Evolutionary conservation across 495 filamentous ascomycete species (phyloP).

Genomic region (Penicillium herquei): DNA sequence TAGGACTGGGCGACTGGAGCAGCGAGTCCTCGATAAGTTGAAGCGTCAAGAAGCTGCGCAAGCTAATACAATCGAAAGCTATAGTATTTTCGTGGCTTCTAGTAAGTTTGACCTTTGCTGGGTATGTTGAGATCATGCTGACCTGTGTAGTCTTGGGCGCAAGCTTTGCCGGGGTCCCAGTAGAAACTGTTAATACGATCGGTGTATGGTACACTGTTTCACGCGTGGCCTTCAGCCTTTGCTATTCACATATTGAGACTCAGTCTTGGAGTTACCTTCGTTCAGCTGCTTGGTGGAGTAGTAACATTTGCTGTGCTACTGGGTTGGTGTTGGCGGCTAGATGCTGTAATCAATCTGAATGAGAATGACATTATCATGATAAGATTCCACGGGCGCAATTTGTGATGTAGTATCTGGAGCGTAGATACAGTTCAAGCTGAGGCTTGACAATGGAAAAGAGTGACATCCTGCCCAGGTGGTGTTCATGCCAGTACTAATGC

Average conservation of each 20-base stretch:
- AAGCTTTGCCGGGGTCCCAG: conserved; percentile 34
- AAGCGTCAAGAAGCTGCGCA: conserved; percentile 48
- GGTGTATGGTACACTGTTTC: conserved; percentile 45
- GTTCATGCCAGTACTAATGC: too few relatives aligned
- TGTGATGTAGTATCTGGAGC: neutral
- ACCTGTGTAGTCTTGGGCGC: conserved; percentile 30
- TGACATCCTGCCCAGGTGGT: too few relatives aligned
- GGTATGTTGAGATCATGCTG: conserved; percentile 4
- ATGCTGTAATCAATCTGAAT: conserved; percentile 17
- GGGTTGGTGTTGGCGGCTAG: conserved; percentile 27
- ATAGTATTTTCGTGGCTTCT: conserved; percentile 42
- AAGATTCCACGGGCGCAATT: neutral
- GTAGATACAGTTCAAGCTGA: neutral
- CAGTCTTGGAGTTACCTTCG: conserved; percentile 35
- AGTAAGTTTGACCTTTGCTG: conserved; percentile 22
- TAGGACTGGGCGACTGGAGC: conserved; percentile 45
- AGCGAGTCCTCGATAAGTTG: conserved; percentile 41
- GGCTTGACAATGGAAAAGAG: too few relatives aligned
- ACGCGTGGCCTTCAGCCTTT: conserved; percentile 35
- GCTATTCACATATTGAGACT: conserved; percentile 41
- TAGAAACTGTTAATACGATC: conserved; percentile 38
- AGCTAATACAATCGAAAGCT: conserved; percentile 50
- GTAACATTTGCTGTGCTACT: conserved; percentile 43
- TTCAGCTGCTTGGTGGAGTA: conserved; percentile 46
- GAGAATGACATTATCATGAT: neutral